Conservation (phyloP, 73 alveolate species). For the Uronychia binucleata region DNA sequence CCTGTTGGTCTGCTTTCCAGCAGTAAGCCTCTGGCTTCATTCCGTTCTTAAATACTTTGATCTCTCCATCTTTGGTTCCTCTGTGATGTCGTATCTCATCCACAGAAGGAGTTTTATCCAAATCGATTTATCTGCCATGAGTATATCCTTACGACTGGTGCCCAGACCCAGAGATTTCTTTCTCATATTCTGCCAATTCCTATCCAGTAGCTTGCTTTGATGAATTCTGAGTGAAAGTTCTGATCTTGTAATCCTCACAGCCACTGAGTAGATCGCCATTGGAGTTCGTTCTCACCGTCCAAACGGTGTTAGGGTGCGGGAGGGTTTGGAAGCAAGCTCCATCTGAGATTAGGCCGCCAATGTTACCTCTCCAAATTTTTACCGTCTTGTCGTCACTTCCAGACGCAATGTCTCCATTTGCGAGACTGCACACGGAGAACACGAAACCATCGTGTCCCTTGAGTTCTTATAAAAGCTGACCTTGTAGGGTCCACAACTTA, state of each 20-base stretch:
- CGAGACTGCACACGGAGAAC: slow-evolving; percentile 77
- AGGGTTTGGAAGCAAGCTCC: slow-evolving; percentile 76
- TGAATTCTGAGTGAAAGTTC: slow-evolving; percentile 89
- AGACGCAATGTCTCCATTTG: slow-evolving; percentile 74
- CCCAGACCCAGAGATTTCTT: slow-evolving; percentile 33
- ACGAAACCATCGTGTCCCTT: slow-evolving; percentile 96
- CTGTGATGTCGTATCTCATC: slow-evolving; percentile 66
- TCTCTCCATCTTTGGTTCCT: slow-evolving; percentile 97
- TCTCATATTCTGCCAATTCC: slow-evolving; percentile 84
- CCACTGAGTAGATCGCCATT: slow-evolving; percentile 93
- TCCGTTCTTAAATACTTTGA: slow-evolving; percentile 92
- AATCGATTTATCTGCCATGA: slow-evolving; percentile 76
- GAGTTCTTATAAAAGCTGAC: slow-evolving; percentile 74
- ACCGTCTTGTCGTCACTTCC: slow-evolving; percentile 97
- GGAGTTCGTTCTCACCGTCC: slow-evolving; percentile 88
- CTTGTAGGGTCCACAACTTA: slow-evolving; percentile 90
- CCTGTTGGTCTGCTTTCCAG: slow-evolving; percentile 86
- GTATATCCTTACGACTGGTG: slow-evolving; percentile 15
- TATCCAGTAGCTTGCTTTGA: slow-evolving; percentile 76
- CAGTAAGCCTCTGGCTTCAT: slow-evolving; percentile 93
- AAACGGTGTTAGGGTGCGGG: slow-evolving; percentile 93
- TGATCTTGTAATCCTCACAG: slow-evolving; percentile 90
- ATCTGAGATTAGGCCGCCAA: slow-evolving; percentile 17
- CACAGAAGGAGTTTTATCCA: slow-evolving; percentile 84
- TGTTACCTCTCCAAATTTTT: slow-evolving; percentile 86